phyloP scores from a whole-genome alignment of 495 filamentous ascomycete species.

The Penicillium argentinense region DNA sequence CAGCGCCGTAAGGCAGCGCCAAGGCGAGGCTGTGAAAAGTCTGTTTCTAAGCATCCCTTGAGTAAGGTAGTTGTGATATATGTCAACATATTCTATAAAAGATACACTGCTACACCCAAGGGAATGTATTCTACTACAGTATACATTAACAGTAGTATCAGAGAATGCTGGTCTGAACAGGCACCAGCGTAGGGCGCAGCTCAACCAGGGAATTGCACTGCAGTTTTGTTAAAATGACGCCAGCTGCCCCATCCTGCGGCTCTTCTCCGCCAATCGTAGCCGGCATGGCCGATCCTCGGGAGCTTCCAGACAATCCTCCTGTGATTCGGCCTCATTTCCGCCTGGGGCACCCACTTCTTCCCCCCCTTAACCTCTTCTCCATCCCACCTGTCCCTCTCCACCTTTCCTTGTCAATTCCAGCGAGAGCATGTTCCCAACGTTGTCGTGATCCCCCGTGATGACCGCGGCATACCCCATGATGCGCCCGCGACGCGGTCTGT shows the following conservation, averaged over 20 bases:
- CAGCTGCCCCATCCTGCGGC: constrained; percentile 6
- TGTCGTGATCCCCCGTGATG: constrained; percentile 18
- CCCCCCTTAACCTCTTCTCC: neutral
- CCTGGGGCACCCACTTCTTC: neutral
- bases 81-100: no score
- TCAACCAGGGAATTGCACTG: neutral
- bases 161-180: no score
- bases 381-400: neutral
- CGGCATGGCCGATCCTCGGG: constrained; percentile 2
- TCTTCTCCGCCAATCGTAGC: constrained; percentile 1
- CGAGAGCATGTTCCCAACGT: constrained; percentile 4
- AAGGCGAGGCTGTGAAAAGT: no score
- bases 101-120: no score
- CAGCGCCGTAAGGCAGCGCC: no score
- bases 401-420: neutral
- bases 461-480: constrained; percentile 22
- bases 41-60: no score
- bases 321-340: constrained; percentile 5
- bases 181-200: no score
- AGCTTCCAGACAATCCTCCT: constrained; percentile 9
- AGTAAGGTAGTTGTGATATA: no score
- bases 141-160: no score
- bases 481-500: constrained; percentile 28
- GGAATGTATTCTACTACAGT: no score
- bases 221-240: constrained; percentile 1